Base-by-base conservation (phyloP, 1,284 basidiomycete genomes). In the Austroboletus rostrupii region DNA sequence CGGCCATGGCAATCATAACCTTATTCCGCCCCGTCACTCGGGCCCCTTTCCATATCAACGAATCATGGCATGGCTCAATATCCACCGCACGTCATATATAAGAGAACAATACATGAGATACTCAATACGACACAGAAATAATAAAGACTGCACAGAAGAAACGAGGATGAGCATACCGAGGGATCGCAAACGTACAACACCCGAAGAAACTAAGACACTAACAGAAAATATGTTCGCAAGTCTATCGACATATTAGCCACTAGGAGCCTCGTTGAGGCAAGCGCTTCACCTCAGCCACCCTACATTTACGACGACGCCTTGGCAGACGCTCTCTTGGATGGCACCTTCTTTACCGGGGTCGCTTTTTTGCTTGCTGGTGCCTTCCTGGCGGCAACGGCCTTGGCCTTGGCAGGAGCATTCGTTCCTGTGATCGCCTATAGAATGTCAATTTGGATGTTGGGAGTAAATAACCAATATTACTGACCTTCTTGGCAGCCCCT, bases 401-500 rank as follows among this genome's bases (percentile, higher is more conserved):
- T 77, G 4, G 61, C 65, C 59, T 62, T 73, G 50, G 62, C 36
- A 10, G 71, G 49, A 35, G 66, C 51, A 16, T 58, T 69, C 19
- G 72, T 71, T 28, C 81, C 79, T 43, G 78, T 82, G 19, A 73
- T 68, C 47, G 73, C 68, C 81, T 83, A 37, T 16, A 5, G 3
- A 12, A 11, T 14, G 9, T 55, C 17, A 45, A 14, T 26, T 21
- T 17, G 31, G 14, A 52, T 31, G 14, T 19, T 28, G 31, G 19
- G 13, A 43, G 33, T 20, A 42, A 1, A 17, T 11, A 21, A 31
- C 3, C 2, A 33, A 33, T 41, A 19, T 32, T 13, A 49, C 56
- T 23, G 23, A 80, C 81, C 75, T 79, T 81, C 75, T 83, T 83
- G 2, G 74, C 77, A 11, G 71, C 36, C 45, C 71, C 76, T 37